Evolutionary conservation across 2,329 filamentous ascomycete genomes (phyloP), one percentile per base, ranked within the genome.

Genomic region (Pestalotiopsis sp.): DNA sequence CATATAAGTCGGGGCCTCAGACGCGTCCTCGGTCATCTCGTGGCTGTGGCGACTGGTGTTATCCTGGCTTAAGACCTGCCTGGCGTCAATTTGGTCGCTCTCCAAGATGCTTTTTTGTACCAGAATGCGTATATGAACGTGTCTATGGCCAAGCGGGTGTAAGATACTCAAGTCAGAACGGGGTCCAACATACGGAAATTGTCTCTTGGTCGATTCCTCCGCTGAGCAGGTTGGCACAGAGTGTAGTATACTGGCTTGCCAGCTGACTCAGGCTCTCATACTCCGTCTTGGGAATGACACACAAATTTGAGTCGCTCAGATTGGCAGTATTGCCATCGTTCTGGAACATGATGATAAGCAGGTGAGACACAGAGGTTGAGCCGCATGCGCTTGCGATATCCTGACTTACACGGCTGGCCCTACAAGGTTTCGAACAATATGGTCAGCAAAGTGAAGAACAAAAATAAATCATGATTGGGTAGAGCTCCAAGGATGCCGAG

Each of bases 231-330:
- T 85, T 88, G n/a, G 79, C 80, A 64, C 80, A 78, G 55, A 88
- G 76, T 66, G 83, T 83, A n/a, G 74, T 81, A 75, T 89, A 91
- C 77, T 90, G 84, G 69, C 80, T 82, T 64, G 84, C 81, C 67
- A 73, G 71, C 68, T 84, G 78, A 72, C 90, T 83, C 69, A 94
- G 82, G 63, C 78, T 78, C 64, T 90, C 85, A 79, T 93, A 88
- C 75, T 94, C 90, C 64, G 80, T 77, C 74, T 85, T 88, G 49
- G 86, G 81, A 6, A 79, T 58, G 67, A 93, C 86, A 68, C 83
- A 86, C 61, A 92, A 82, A 11, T 81, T 81, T 77, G 63, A 78
- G 77, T 31, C 77, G 75, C 66, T 78, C 76, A 67, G 83, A 12
- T 23, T 79, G 72, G 31, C 20, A 4, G 57, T 23, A 62, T 72